Base-by-base conservation (phyloP, 2,329 filamentous ascomycete genomes). In the Penicillium psychrosexuale region DNA sequence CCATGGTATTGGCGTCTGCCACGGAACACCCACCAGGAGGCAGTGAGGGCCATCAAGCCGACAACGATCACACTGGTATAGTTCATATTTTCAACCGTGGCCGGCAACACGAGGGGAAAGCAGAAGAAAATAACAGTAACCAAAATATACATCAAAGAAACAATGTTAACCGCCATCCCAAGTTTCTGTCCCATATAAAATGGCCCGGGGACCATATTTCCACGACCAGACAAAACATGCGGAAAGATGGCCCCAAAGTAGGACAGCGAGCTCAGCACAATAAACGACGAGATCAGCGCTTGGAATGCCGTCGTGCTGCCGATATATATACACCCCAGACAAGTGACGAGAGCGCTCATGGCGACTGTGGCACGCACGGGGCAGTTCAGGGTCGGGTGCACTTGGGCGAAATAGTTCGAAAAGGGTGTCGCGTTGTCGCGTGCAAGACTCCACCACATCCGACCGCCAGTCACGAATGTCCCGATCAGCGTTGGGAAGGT, bases 231-330 rank as follows among this genome's bases (percentile, higher is more conserved):
- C 0, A 84, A 55, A 1, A 84, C 69, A 57, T 84, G 79, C 0
- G 82, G 82, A 1, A 89, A 69, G 51, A 90, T 84, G 7, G 84
- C 84, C 0, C 83, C 82, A 3, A 87, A 74, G 66, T 86, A 89
- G 0, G 82, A 85, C 9, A 81, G 65, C 0, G 80, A 80, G 3
- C 75, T 74, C 0, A 85, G 74, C 13, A 85, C 76, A 49, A 83
- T 78, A 66, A 83, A 85, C 0, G 77, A 80, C 9, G 84, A 84
- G 8, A 88, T 81, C 27, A 89, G 82, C 0, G 86, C 86, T 39
- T 82, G 81, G 72, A 89, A 90, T 0, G 87, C 87, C 0, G 84
- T 86, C 1, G 77, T 80, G 56, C 78, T 84, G n/a, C 82, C 86
- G 1, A 89, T 79, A 60, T 88, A 88, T 42, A 89, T 84, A 39